These are phyloP conservation scores for Talaromyces sp. DNA, from an alignment of 2,329 filamentous ascomycete genomes.

Conservation along the genomic window DNA sequence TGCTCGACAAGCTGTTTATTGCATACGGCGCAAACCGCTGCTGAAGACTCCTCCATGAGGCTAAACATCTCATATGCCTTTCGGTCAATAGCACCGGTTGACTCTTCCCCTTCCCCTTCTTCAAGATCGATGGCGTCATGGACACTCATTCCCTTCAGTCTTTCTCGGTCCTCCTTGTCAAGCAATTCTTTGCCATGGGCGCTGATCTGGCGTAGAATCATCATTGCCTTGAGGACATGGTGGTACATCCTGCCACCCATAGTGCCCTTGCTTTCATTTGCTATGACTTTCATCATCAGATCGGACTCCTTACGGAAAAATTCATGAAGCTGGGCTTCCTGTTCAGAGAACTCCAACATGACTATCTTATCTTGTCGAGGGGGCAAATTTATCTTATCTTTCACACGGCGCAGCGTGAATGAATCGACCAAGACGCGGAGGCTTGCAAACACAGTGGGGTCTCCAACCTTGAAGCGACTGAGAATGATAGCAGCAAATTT, in stretches of 20 bases:
- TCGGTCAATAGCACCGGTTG: conserved; percentile 56
- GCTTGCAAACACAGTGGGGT: conserved; percentile 73
- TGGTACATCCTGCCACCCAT: conserved; percentile 86
- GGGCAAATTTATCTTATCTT: conserved; percentile 84
- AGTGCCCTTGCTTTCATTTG: conserved; percentile 59
- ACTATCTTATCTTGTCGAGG: conserved; percentile 68
- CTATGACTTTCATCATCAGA: conserved; percentile 73
- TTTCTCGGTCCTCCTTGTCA: conserved; percentile 73
- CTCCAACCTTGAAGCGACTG: conserved; percentile 78
- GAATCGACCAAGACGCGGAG: conserved; percentile 86
- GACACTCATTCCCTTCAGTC: conserved; percentile 74
- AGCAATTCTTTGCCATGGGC: conserved; percentile 92
- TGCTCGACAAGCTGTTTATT: conserved; percentile 55
- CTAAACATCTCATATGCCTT: conserved; percentile 83
- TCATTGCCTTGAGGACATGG: conserved; percentile 85
- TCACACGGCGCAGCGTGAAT: conserved; percentile 86
- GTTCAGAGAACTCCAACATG: conserved; percentile 67
- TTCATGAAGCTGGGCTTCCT: conserved; percentile 75
- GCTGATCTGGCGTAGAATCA: conserved; percentile 83
- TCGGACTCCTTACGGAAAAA: conserved; percentile 78
- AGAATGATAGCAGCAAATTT: conserved; percentile 78
- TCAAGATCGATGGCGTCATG: conserved; percentile 87
- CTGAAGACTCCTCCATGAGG: conserved; percentile 76
- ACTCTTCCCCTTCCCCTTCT: conserved; percentile 63
- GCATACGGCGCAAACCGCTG: conserved; percentile 69